These are phyloP conservation scores for Naegleria lovaniensis DNA, from an alignment of 208 protist genomes.

Conservation along the genomic window DNA sequence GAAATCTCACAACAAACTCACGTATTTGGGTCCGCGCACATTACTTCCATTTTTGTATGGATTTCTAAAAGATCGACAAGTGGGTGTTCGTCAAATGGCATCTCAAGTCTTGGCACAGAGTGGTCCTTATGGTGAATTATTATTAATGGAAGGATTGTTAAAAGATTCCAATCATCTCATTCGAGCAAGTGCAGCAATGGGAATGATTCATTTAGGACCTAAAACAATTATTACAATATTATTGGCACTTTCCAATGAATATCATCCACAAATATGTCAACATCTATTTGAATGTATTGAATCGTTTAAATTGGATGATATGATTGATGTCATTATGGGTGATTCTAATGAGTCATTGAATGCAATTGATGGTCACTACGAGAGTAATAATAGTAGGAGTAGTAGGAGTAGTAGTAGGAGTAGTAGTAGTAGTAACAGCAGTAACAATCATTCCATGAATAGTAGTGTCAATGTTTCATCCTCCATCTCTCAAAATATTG, in stretches of 20 bases:
- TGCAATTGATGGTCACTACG: neutral
- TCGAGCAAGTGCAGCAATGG: neutral
- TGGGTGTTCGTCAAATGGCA: neutral
- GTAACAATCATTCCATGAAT: neutral
- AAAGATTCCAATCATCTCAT: slow-evolving; percentile 12
- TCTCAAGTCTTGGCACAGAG: neutral
- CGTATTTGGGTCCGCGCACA: neutral
- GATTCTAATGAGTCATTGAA: no score
- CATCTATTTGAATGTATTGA: neutral
- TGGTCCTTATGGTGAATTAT: slow-evolving; percentile 17
- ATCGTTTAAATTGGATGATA: neutral
- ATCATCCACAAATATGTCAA: neutral
- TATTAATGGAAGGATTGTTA: slow-evolving; percentile 14
- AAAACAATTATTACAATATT: neutral
- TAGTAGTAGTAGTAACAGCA: neutral
- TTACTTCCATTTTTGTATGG: slow-evolving; percentile 4
- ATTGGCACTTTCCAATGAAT: neutral
- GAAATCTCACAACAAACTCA: neutral
- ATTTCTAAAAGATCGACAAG: neutral
- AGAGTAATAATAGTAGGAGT: neutral
- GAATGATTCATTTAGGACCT: neutral
- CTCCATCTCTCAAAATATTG: no score
- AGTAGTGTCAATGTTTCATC: no score
- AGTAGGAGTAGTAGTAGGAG: neutral
- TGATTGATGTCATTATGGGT: neutral